Evolutionary conservation across 2,329 filamentous ascomycete species (phyloP), one percentile per base, ranked within the genome.

Genomic region (Curvularia verruculosa): DNA sequence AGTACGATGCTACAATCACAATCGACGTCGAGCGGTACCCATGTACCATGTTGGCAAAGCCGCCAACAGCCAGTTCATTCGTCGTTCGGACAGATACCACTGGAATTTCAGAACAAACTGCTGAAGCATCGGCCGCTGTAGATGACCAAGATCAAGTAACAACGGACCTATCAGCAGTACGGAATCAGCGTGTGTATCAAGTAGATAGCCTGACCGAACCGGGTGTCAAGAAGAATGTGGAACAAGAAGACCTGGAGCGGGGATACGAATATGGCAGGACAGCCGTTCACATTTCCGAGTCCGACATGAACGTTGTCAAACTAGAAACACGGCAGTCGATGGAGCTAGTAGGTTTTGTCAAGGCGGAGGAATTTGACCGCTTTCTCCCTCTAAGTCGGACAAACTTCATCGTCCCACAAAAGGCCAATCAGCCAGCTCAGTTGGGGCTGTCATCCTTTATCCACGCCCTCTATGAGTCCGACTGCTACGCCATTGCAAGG

Each of bases 221-320:
- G 0, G 92, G 91, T 15, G 90, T 90, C 12, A 96, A 94, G 77
- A 84, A 83, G 52, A 91, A 96, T 51, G 87, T 99, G 24, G 86
- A 90, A 26, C 87, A 87, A 56, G 92, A 96, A 13, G 86, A 91
- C 15, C 82, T 99, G 36, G 91, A 91, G n/a, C 96, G 92, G 74
- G 95, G 95, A 0, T 99, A 94, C 70, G 88, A 92, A 70, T 99
- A 99, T 73, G 95, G 95, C 44, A 85, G 92, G 54, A 97, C 94
- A 0, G 92, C 91, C 2, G 94, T 99, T 1, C 88, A 90, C 64
- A 96, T 99, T 65, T 91, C 87, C 63, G 88, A 93, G 66, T 89
- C 89, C 0, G 94, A 99, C 68, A 85, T 89, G 73, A 92, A 93
- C 65, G 87, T 97, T 55, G 96, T 92, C n/a, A 92, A 90, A 63